phyloP scores from a whole-genome alignment of 1,139 yeast genomes.

The Suhomyces bribrorum region DNA sequence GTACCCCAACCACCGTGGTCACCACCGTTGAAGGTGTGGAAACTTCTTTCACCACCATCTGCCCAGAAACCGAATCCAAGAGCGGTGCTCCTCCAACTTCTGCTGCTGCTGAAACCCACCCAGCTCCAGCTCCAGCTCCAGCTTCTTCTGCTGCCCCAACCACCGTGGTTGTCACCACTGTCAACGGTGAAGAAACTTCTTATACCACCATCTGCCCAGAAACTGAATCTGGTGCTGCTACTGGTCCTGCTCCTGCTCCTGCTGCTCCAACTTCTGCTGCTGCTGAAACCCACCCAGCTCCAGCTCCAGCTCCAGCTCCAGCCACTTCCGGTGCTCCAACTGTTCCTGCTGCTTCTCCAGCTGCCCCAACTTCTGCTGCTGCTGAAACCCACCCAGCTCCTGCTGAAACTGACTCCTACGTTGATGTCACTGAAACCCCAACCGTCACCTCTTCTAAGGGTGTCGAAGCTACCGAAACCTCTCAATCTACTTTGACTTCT shows the following conservation, averaged over 20 bases:
- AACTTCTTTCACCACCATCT: conserved; percentile 51
- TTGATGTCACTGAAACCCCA: conserved; percentile 31
- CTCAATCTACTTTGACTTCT: conserved; percentile 37
- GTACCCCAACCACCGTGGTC: conserved; percentile 26
- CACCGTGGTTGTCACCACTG: conserved; percentile 39
- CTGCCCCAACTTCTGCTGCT: conserved; percentile 7
- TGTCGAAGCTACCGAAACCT: conserved; percentile 36
- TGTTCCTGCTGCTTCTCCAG: conserved; percentile 22
- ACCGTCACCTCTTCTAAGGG: conserved; percentile 38
- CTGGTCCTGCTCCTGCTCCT: conserved; percentile 16
- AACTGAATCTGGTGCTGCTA: conserved; percentile 19
- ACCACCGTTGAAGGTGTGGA: conserved; percentile 45
- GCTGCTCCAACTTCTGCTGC: conserved; percentile 23
- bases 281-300: no score
- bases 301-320: conserved; percentile 23
- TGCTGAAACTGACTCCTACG: conserved; percentile 19
- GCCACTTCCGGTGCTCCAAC: conserved; percentile 50
- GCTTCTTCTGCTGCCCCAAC: conserved; percentile 18
- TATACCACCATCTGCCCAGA: conserved; percentile 54
- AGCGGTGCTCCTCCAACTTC: conserved; percentile 16
- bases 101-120: conserved; percentile 16
- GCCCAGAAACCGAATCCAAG: conserved; percentile 37
- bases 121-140: conserved; percentile 25
- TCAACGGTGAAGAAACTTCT: conserved; percentile 41
- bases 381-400: conserved; percentile 13